Evolutionary conservation across 139 green algal genomes (phyloP), one percentile per base, ranked within the genome.

Genomic region (Klebsormidium nitens): DNA sequence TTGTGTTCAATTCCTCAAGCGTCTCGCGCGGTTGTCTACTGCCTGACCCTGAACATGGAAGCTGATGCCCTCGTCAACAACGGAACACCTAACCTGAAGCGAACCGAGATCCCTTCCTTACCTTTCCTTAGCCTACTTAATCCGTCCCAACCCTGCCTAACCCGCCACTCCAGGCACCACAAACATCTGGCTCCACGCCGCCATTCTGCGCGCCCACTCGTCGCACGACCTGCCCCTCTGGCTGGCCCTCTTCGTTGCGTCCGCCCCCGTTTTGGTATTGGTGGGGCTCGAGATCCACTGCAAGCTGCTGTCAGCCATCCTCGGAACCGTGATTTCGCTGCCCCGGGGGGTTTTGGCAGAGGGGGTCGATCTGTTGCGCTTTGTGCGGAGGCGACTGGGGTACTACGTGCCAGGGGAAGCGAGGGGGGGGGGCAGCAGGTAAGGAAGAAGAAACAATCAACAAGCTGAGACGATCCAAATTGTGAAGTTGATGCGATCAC

Each of bases 151-250:
- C 46, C 23, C 46, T 55, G 23, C 23, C 46, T 23, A 31, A 31
- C 46, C 23, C 46, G 23, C 46, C 23, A 55, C 46, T 55, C n/a
- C n/a, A n/a, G n/a, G n/a, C n/a, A n/a, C n/a, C n/a, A 55, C 46
- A 23, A 55, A 55, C 23, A 23, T 55, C 23, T 31, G 23, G 23
- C 23, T 55, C 23, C 23, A 55, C 23, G 46, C 46, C 23, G 23
- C 23, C 23, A 23, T 55, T 23, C 23, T 23, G 23, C 46, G 46
- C 23, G 23, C 23, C 46, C 46, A 55, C 46, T 23, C 23, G 46
- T 55, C 46, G 46, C 46, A n/a, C n/a, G n/a, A 55, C 23, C 46
- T 55, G 23, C 46, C 46, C 46, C 23, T 55, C 46, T 55, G 46
- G 46, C 23, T 55, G 46, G 46, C 46, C 23, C 46, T 55, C 46